Evolutionary conservation across 768 basidiomycete genomes (phyloP).

Genomic region (Ramaria sp.): DNA sequence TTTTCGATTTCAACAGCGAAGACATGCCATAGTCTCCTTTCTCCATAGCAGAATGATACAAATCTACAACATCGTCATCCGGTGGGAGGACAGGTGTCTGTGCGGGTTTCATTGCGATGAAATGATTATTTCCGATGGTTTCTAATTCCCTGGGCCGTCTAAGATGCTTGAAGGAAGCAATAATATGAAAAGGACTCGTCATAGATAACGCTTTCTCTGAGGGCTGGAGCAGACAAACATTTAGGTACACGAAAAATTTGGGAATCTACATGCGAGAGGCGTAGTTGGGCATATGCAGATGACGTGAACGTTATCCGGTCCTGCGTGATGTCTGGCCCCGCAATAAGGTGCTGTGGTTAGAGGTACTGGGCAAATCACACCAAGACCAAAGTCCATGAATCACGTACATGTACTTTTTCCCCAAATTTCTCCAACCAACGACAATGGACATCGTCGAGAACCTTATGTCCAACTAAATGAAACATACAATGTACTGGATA

Average conservation of each 20-base stretch:
- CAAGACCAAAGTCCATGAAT: not conserved
- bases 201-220: slow-evolving; percentile 16
- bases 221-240: slow-evolving; percentile 21
- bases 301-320: slow-evolving; percentile 69
- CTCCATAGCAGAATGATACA: slow-evolving; percentile 20
- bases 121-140: slow-evolving; percentile 30
- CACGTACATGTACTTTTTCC: slow-evolving; percentile 45
- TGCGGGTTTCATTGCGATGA: slow-evolving; percentile 37
- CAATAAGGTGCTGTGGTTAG: slow-evolving; percentile 59
- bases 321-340: slow-evolving; percentile 47
- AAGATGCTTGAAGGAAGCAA: slow-evolving; percentile 9
- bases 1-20: not conserved
- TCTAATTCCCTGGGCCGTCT: not conserved
- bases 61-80: slow-evolving; percentile 18
- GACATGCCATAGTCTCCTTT: slow-evolving; percentile 1
- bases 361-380: not conserved
- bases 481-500: slow-evolving; percentile 45
- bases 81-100: slow-evolving; percentile 27
- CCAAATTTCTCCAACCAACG: slow-evolving; percentile 64
- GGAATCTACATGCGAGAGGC: slow-evolving; percentile 59
- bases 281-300: slow-evolving; percentile 59
- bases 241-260: slow-evolving; percentile 64
- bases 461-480: slow-evolving; percentile 61
- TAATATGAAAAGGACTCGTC: not conserved
- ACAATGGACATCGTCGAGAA: slow-evolving; percentile 57